These are phyloP conservation scores for Takakia lepidozioides DNA, from an alignment of 225 moss, liverwort and hornwort species.

Conservation along the genomic window DNA sequence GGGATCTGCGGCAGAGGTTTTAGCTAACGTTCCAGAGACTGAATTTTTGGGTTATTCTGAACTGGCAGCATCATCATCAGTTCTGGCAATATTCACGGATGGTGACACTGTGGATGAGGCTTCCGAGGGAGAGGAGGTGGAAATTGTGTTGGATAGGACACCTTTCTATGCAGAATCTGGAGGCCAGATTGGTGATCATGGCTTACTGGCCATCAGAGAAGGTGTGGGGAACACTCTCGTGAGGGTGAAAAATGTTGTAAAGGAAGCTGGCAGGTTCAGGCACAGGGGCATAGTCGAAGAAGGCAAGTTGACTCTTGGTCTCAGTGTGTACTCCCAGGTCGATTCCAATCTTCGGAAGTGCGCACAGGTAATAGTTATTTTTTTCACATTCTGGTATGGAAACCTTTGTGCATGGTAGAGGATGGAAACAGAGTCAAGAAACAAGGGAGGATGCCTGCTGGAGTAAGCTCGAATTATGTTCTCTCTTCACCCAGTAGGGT, in stretches of 20 bases:
- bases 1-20: conserved; percentile 57
- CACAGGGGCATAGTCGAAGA: conserved; percentile 60
- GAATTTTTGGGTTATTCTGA: conserved; percentile 69
- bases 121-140: conserved; percentile 50
- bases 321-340: conserved; percentile 52
- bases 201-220: conserved; percentile 43
- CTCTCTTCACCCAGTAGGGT: too few species aligned
- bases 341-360: conserved; percentile 52
- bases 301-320: conserved; percentile 58
- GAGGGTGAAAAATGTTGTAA: conserved; percentile 66
- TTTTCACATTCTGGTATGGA: too few species aligned
- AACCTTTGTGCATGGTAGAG: too few species aligned
- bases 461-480: too few species aligned
- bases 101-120: conserved; percentile 58
- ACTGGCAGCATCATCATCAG: conserved; percentile 39
- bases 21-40: conserved; percentile 55
- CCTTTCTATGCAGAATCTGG: conserved; percentile 96
- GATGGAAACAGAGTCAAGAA: too few species aligned
- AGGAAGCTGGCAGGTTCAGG: conserved; percentile 65
- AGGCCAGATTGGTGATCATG: conserved; percentile 91
- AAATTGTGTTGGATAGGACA: conserved; percentile 74
- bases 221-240: conserved; percentile 44
- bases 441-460: too few species aligned
- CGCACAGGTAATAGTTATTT: conserved; percentile 47
- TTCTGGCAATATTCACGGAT: conserved; percentile 60